These are phyloP conservation scores for Polytolypa hystricis DNA, from an alignment of 2,329 filamentous ascomycete genomes.

Conservation along the genomic window DNA sequence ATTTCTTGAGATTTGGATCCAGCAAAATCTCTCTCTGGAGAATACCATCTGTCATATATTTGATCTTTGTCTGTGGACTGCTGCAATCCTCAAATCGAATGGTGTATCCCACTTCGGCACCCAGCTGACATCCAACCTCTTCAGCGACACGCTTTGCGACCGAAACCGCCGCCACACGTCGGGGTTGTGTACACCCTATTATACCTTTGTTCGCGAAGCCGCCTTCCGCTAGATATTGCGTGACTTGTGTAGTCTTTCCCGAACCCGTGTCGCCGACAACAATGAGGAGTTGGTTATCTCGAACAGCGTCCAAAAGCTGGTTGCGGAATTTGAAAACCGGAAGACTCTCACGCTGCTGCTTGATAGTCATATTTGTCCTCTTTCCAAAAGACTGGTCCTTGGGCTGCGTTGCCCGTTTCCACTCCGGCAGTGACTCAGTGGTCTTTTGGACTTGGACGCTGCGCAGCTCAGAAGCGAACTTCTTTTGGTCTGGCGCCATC, in stretches of 20 bases:
- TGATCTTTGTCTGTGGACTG: constrained; percentile 78
- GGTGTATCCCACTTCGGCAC: constrained; percentile 89
- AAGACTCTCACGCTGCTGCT: constrained; percentile 80
- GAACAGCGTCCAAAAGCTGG: constrained; percentile 76
- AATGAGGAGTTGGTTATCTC: constrained; percentile 81
- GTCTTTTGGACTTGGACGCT: constrained; percentile 51
- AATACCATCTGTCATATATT: constrained; percentile 99
- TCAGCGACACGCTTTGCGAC: constrained; percentile 94
- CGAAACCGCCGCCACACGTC: constrained; percentile 94
- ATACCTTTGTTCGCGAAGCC: constrained; percentile 80
- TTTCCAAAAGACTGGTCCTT: constrained; percentile 75
- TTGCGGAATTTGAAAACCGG: constrained; percentile 83
- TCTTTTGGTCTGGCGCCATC: constrained; percentile 69
- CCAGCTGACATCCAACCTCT: constrained; percentile 83
- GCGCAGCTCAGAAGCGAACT: constrained; percentile 80
- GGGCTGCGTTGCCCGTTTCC: constrained; percentile 73
- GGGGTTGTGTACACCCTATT: constrained; percentile 92
- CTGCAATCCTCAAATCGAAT: constrained; percentile 97
- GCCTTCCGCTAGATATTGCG: constrained; percentile 86
- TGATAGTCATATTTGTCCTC: constrained; percentile 82
- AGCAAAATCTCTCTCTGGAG: constrained; percentile 88
- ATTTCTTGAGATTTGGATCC: constrained; percentile 77
- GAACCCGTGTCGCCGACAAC: constrained; percentile 96
- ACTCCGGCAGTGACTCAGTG: constrained; percentile 68
- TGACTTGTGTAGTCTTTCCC: constrained; percentile 93